Base-by-base conservation (phyloP, 2,329 filamentous ascomycete species). In the Diaporthe eres region DNA sequence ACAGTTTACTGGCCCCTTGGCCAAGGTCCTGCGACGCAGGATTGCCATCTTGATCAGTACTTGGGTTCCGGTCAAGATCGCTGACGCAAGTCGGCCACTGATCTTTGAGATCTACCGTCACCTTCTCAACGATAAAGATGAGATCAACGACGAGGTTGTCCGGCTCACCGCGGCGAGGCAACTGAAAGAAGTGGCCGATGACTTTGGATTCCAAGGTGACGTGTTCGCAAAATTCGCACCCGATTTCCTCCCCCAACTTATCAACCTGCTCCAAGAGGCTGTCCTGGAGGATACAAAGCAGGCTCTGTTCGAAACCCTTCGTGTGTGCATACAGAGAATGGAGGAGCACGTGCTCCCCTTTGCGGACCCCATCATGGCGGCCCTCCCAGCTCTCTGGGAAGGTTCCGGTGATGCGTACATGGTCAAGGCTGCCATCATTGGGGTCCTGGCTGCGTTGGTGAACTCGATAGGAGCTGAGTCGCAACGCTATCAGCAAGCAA, bases 351-450 rank as follows among this genome's bases (percentile, higher is more conserved):
- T 92, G 2, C 85, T 88, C 1, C 88, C 88, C 61, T 93, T 92
- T 77, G 94, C 95, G 7, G 95, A 98, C 80, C 91, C 93, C 76
- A 94, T 99, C 76, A 93, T 99, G 83, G 88, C 91, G 1, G 90
- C 95, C 17, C 88, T 98, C 9, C 96, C 96, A 0, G 88, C 89
- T 5, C 88, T 98, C 0, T 99, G 97, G 97, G 92, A 94, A 76
- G 91, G 93, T 71, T 95, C 94, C 3, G 95, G 93, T 0, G 85
- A 87, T 2, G 94, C 97, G 81, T 95, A 95, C 84, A 91, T 98
- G 83, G 94, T 98, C 88, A 98, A 98, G 84, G 96, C 98, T 84
- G 92, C 95, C 1, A 95, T 98, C 71, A 90, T 98, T 75, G 94
- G 94, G 3, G 93, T 98, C 53, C 91, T 98, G 71, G 90, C 94